Conservation (phyloP, 352 stramenopile genomes). For the Aphanomyces astaci region DNA sequence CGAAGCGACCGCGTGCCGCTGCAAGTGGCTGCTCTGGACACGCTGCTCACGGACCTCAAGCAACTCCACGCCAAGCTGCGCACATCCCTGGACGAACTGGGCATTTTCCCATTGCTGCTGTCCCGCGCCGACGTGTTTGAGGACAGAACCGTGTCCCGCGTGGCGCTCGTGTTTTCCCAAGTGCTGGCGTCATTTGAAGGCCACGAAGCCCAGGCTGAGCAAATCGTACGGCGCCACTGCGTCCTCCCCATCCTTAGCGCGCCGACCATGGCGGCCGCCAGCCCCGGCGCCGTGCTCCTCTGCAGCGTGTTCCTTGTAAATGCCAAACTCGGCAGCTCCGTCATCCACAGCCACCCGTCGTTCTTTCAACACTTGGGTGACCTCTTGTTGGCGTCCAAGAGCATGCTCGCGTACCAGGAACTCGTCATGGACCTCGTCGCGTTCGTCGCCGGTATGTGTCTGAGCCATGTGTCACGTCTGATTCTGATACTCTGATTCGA, state of each 20-base stretch:
- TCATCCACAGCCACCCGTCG: constrained; percentile 9
- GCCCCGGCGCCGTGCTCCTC: constrained; percentile 57
- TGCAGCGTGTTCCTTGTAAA: constrained; percentile 77
- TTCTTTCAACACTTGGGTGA: constrained; percentile 10
- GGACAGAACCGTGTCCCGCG: constrained; percentile 48
- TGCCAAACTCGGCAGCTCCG: constrained; percentile 47
- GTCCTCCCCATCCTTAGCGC: constrained; percentile 50
- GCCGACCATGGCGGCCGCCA: constrained; percentile 43
- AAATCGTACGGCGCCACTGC: constrained; percentile 59
- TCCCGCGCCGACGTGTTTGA: constrained; percentile 22
- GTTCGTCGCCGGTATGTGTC: constrained; percentile 9
- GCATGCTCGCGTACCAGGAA: constrained; percentile 16
- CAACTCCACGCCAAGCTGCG: constrained; percentile 36
- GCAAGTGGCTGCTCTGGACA: constrained; percentile 63
- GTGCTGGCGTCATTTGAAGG: constrained; percentile 63
- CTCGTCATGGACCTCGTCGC: constrained; percentile 21
- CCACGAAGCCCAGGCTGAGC: constrained; percentile 55
- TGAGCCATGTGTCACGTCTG: too few relatives aligned
- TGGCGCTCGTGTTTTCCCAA: constrained; percentile 80
- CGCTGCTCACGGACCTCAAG: constrained; percentile 33
- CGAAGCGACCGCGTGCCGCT: constrained; percentile 52
- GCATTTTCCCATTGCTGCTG: constrained; percentile 65
- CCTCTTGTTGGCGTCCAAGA: background rate
- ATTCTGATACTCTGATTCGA: too few relatives aligned
- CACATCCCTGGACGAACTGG: constrained; percentile 58